Evolutionary conservation across 2,329 filamentous ascomycete species (phyloP), one percentile per base, ranked within the genome.

Genomic region (Neoscytalidium dimidiatum): DNA sequence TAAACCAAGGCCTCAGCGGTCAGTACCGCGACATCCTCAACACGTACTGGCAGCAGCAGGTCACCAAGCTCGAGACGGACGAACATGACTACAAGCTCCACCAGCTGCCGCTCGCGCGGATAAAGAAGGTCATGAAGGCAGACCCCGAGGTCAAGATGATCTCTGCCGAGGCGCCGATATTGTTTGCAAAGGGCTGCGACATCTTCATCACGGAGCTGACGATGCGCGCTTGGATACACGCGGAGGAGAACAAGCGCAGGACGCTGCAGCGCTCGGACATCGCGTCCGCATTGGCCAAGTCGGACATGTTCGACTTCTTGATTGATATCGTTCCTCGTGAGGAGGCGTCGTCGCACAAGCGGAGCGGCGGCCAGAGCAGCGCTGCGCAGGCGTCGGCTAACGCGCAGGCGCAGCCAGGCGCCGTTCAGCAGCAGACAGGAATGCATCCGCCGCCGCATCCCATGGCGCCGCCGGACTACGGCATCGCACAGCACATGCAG

Each of bases 81-180:
- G 92, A 91, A 56, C 95, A 99, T 78, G 95, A 99, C 79, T 99
- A 98, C 85, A 99, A 99, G 81, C 87, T 98, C 64, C 95, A 99
- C 78, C 95, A 98, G 78, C 85, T 99, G 43, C 95, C 95, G 1
- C 85, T 99, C 44, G 95, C 95, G n/a, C 90, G 95, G 63, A 99
- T 99, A 82, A 99, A 99, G 84, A 99, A 99, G 79, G 95, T 99
- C 70, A 99, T 99, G 95, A 99, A 99, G 81, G 95, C 95, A 0
- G 95, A 99, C 71, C 95, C 95, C 0, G 95, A 99, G 73, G 95
- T 99, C 53, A 99, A 99, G 83, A 99, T 99, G 95, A 99, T 99
- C 68, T 98, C 94, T 3, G 95, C 95, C 8, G 95, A 99, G 80
- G 95, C 95, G 1, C 95, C 95, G 1, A 99, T 99, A 71, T 84